A percentile compares a stretch with the other conserved stretches of the same genome.
Conservation (phyloP, 768 basidiomycete species). For the Exidia glandulosa region DNA sequence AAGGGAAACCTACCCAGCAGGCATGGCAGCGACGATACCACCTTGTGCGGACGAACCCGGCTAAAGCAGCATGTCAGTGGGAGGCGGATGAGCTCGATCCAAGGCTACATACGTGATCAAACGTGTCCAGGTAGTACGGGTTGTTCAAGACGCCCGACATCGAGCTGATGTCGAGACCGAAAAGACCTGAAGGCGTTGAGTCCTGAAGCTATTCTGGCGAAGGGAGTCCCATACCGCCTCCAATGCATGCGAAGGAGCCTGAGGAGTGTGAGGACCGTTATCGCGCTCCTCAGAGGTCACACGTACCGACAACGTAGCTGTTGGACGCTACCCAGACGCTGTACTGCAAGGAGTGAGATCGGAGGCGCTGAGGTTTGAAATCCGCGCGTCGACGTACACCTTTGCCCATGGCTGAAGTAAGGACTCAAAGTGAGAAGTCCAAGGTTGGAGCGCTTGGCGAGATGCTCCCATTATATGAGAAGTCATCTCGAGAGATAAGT, state of each 20-base stretch:
- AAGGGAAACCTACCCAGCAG: constrained; percentile 29
- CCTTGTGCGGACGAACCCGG: constrained; percentile 22
- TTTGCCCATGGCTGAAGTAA: too few species aligned
- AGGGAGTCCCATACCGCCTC: constrained; percentile 30
- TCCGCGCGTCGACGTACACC: neutral
- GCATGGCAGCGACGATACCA: constrained; percentile 70
- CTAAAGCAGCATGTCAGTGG: neutral
- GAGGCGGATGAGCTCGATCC: neutral
- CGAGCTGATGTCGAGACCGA: constrained; percentile 73
- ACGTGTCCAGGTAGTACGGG: neutral
- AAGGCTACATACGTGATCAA: neutral
- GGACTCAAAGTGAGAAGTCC: too few species aligned
- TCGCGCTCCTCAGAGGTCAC: neutral
- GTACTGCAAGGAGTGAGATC: neutral
- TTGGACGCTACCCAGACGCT: neutral
- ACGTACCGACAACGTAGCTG: neutral
- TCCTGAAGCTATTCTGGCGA: neutral
- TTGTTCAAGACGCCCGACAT: constrained; percentile 62
- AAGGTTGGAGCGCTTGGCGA: too few species aligned
- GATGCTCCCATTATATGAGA: too few species aligned
- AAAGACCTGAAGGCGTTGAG: constrained; percentile 29
- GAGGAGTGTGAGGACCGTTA: neutral
- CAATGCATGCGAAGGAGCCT: constrained; percentile 73
- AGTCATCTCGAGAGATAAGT: too few species aligned
- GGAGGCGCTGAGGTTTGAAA: neutral